Evolutionary conservation across 148 eudicot genomes (phyloP).

Genomic region (Chenopodium berlandieri): DNA sequence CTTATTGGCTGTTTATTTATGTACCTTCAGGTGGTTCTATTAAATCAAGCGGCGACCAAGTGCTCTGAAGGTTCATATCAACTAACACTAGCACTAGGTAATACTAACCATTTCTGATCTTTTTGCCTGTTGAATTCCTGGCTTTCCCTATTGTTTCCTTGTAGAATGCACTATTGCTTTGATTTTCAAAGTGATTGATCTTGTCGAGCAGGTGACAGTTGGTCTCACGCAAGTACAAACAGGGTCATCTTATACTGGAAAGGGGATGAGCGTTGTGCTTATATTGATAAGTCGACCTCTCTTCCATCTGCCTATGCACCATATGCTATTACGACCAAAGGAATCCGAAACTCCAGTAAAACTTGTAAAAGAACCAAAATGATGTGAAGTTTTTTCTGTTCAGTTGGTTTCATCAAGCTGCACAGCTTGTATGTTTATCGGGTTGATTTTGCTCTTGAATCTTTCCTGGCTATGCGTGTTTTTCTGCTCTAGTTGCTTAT

Average conservation of each 20-base stretch:
- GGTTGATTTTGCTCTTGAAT: background rate
- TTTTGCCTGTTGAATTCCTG: conserved; percentile 10
- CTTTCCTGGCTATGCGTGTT: background rate
- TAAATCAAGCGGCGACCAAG: conserved; percentile 91
- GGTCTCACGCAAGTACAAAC: conserved; percentile 95
- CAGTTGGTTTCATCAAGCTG: background rate
- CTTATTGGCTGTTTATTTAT: background rate
- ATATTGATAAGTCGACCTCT: conserved; percentile 87
- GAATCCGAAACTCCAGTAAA: conserved; percentile 64
- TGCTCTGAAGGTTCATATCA: conserved; percentile 73
- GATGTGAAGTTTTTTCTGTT: conserved; percentile 33
- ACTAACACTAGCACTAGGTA: conserved; percentile 86
- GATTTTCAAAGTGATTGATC: background rate
- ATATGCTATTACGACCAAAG: conserved; percentile 65
- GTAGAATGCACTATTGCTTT: background rate
- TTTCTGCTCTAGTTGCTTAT: background rate
- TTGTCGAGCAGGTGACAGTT: conserved; percentile 70
- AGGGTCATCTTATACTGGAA: conserved; percentile 89
- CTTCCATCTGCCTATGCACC: conserved; percentile 73
- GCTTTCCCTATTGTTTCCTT: background rate
- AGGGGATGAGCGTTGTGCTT: conserved; percentile 64
- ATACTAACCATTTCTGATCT: background rate
- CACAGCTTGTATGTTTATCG: background rate
- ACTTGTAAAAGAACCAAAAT: conserved; percentile 60
- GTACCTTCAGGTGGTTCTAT: conserved; percentile 57